These are phyloP conservation scores for Kurtzmaniella fragi DNA, from an alignment of 805 yeast species.

Conservation along the genomic window DNA sequence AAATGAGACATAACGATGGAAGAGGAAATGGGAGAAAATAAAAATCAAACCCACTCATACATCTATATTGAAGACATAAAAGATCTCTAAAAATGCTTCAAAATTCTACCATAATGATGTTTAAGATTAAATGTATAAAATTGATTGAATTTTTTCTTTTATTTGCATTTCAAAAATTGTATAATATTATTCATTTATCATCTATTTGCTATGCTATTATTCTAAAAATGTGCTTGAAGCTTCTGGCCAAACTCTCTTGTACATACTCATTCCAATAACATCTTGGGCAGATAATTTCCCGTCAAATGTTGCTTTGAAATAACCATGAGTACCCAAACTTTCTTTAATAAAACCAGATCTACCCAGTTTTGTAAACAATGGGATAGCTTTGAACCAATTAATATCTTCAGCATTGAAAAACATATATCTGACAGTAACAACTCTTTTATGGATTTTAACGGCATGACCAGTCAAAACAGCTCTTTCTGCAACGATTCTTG, in stretches of 20 bases:
- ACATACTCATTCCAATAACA: conserved; percentile 87
- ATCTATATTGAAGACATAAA: no score
- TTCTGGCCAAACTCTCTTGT: conserved; percentile 91
- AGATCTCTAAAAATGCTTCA: no score
- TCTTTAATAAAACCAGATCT: conserved; percentile 93
- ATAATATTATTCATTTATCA: neutral
- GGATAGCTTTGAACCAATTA: conserved; percentile 83
- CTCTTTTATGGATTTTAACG: conserved; percentile 86
- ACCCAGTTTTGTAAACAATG: conserved; percentile 88
- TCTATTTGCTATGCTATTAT: conserved; percentile 5
- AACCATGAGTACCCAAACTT: conserved; percentile 96
- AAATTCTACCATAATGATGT: no score
- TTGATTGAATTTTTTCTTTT: no score
- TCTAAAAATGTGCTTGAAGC: conserved; percentile 29
- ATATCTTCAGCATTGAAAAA: conserved; percentile 91
- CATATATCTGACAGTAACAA: conserved; percentile 94
- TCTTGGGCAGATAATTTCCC: conserved; percentile 89
- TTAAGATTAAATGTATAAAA: no score
- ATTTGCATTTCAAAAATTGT: no score
- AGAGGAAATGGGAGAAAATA: no score
- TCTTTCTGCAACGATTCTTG: conserved; percentile 82
- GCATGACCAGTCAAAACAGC: conserved; percentile 91
- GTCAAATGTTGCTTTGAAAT: conserved; percentile 93
- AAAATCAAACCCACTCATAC: no score
- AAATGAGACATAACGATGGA: neutral